Evolutionary conservation across 306 rosid species (phyloP).

Genomic region (Rubus parviflorus): DNA sequence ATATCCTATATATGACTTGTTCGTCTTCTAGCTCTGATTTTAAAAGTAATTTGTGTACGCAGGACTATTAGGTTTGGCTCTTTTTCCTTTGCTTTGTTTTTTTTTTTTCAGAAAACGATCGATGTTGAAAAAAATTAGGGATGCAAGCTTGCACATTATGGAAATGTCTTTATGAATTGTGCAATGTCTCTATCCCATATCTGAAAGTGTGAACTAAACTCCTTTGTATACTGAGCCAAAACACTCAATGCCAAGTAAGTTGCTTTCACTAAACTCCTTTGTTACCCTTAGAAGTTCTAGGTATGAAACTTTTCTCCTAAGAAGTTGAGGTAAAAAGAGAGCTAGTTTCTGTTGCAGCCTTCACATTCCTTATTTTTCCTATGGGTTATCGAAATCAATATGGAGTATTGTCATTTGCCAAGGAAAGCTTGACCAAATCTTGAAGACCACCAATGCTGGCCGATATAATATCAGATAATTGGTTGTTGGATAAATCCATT

Average conservation of each 20-base stretch:
- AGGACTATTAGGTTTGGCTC: neutral
- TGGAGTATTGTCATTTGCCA: slow-evolving; percentile 5
- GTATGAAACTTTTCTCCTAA: slow-evolving; percentile 31
- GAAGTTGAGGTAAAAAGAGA: neutral
- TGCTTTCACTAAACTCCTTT: slow-evolving; percentile 9
- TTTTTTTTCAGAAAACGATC: no score
- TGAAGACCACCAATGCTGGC: neutral
- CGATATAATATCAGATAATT: neutral
- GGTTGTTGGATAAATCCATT: neutral
- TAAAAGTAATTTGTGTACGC: neutral
- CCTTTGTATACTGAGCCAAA: slow-evolving; percentile 27
- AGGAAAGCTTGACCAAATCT: neutral
- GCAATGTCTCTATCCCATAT: slow-evolving; percentile 28
- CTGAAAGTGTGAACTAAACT: neutral
- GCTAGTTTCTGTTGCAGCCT: neutral
- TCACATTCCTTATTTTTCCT: slow-evolving; percentile 24
- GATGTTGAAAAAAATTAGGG: no score
- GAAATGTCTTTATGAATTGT: no score
- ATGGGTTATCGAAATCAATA: no score
- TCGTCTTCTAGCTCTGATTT: no score
- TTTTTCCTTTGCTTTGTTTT: neutral
- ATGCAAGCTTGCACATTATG: no score
- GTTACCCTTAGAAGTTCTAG: slow-evolving; percentile 27
- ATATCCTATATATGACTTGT: neutral
- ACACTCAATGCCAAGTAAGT: slow-evolving; percentile 23